Conservation (phyloP, 208 protist genomes). For the Novymonas esmeraldas region DNA sequence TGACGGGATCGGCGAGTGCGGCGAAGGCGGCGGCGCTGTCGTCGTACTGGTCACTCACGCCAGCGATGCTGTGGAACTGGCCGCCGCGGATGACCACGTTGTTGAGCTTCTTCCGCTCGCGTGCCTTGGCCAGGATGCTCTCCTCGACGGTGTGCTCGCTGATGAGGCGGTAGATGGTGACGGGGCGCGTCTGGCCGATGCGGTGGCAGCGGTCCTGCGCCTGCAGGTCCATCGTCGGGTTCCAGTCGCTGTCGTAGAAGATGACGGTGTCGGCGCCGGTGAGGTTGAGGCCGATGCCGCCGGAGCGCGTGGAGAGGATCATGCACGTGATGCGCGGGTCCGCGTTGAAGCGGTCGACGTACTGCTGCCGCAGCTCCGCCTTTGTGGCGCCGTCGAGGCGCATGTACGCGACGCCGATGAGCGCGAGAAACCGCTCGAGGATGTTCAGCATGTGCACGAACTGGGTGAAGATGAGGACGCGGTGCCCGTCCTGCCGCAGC, state of each 20-base stretch:
- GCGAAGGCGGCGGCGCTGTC: constrained; percentile 74
- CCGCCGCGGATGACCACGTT: constrained; percentile 96
- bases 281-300: constrained; percentile 98
- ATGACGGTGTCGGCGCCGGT: constrained; percentile 99
- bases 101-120: constrained; percentile 94
- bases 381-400: constrained; percentile 95
- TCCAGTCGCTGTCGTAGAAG: constrained; percentile 99
- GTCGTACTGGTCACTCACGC: constrained; percentile 51
- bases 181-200: constrained; percentile 97
- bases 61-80: constrained; percentile 87
- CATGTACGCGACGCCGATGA: constrained; percentile 92
- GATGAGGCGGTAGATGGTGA: constrained; percentile 97
- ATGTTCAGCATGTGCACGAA: constrained; percentile 98
- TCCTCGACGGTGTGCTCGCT: constrained; percentile 96
- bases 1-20: constrained; percentile 67
- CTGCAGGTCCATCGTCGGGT: constrained; percentile 98
- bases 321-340: constrained; percentile 96
- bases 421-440: constrained; percentile 95
- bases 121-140: constrained; percentile 95
- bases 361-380: constrained; percentile 87
- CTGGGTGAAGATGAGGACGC: constrained; percentile 99
- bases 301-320: constrained; percentile 97
- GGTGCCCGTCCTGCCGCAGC: constrained; percentile 87
- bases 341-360: constrained; percentile 95
- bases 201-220: constrained; percentile 98